Evolutionary conservation across 192 early-diverging fungal species (phyloP), one percentile per base, ranked within the genome.

Genomic region (Chytriomyces confervae): DNA sequence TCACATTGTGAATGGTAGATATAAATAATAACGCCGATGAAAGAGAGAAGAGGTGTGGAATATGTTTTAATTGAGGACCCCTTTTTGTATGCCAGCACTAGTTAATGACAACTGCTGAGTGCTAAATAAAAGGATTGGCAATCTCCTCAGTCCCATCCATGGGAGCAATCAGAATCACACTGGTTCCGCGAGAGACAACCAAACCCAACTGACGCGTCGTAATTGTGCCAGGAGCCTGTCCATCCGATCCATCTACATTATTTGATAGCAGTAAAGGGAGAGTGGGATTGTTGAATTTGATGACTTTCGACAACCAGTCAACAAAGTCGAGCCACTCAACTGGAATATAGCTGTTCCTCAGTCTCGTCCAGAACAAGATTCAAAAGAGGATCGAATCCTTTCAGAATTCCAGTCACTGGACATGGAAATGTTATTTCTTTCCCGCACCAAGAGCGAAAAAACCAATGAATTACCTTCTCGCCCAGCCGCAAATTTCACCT

Each of bases 321-420:
- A 36, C 1, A 1, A 36, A 36, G 13, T 63, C 11, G 5, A 69
- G 27, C 11, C 61, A 71, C 62, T 68, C 75, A 76, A 77, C 78
- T 69, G 23, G 78, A 63, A 61, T 66, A 75, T 63, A 94, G 50
- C 57, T 89, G 88, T 80, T 99, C 97, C 48, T 91, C 91, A 0
- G 95, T 94, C 44, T 98, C 91, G 81, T 99, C 96, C 64, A 99
- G 84, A 6, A 99, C 96, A 61, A 99, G 89, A 82, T 99, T 99
- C 67, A 94, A 81, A 60, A 99, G 88, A 48, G 89, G 95, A 83
- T 99, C 97, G 69, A 91, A 95, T 16, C 96, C 96, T 84, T 97
- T 96, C 57, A 99, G 85, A 13, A 89, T 88, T 48, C 97, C 96
- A 18, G 91, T 89, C 46, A 98, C 97, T 98, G 82, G 53, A n/a